Percentiles rank a stretch among this genome's conserved stretches.
Evolutionary conservation across 75 land plant species (phyloP).

Genomic region (Selaginella moellendorffii): DNA sequence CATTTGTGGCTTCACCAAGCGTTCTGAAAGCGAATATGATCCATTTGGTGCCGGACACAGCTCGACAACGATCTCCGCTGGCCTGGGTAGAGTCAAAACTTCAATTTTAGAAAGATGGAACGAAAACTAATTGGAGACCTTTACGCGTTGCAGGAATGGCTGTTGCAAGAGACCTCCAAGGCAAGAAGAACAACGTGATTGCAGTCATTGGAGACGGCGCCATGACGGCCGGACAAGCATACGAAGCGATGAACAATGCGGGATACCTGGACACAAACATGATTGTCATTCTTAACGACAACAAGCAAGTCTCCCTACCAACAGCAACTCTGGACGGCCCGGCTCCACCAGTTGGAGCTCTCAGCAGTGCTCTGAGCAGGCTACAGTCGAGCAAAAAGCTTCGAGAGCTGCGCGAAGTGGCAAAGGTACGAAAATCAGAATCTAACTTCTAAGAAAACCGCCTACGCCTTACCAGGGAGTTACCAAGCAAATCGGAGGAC

Average conservation of each 20-base stretch:
- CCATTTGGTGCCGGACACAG: slow-evolving; percentile 80
- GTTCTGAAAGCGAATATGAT: slow-evolving; percentile 78
- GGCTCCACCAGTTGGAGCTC: slow-evolving; percentile 26
- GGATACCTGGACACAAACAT: slow-evolving; percentile 57
- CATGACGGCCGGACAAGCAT: slow-evolving; percentile 51
- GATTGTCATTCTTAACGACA: slow-evolving; percentile 54
- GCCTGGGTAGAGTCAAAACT: slow-evolving; percentile 35
- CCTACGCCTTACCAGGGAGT: slow-evolving; percentile 41
- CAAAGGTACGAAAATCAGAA: slow-evolving; percentile 30
- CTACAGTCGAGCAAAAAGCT: slow-evolving; percentile 47
- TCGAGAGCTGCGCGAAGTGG: slow-evolving; percentile 37
- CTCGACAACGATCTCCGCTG: slow-evolving; percentile 81
- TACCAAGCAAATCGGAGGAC: slow-evolving; percentile 66
- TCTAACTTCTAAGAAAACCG: background rate
- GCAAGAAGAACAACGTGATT: slow-evolving; percentile 30
- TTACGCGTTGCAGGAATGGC: slow-evolving; percentile 39
- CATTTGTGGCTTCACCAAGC: slow-evolving; percentile 71
- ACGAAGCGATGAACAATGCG: slow-evolving; percentile 64
- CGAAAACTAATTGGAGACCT: background rate
- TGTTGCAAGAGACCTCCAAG: slow-evolving; percentile 49
- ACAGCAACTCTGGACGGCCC: slow-evolving; percentile 27
- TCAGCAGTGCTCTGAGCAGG: slow-evolving; percentile 43
- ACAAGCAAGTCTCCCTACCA: slow-evolving; percentile 38
- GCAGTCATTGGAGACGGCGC: slow-evolving; percentile 44
- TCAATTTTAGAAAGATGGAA: background rate